Evolutionary conservation across 2,329 filamentous ascomycete species (phyloP), one percentile per base, ranked within the genome.

Genomic region (Stagonosporopsis rhizophila): DNA sequence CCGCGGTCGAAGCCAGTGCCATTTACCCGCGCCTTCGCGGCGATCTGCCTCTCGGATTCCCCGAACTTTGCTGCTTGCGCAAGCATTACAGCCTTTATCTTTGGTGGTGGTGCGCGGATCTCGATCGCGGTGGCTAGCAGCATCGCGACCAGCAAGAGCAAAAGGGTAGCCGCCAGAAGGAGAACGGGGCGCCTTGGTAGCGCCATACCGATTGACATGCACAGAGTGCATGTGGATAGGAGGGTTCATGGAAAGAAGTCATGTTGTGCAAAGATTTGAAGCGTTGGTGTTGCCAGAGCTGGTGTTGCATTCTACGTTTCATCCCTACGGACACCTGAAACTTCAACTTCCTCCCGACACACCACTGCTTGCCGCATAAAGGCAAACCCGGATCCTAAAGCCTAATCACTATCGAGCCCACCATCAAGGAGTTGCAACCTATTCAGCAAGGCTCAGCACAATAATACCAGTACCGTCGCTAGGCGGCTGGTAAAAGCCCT

Each of bases 121-220:
- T 74, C 64, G 35, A 75, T 60, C 12, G 69, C 64, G 2, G 68
- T 66, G 20, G 64, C 62, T 7, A 75, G 55, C 7, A 69, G 69
- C 32, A 71, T 55, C 12, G 72, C 64, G 44, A 74, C 65, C 7
- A 73, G 46, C n/a, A 74, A 45, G 8, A 74, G 61, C 6, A 74
- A 51, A 8, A 61, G 50, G 0, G 68, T 62, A 1, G 70, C 71
- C 1, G 70, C 66, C 1, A 61, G 60, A 30, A 70, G 41, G 9
- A 74, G 53, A 15, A 69, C 23, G 2, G 68, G 39, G 15, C 67
- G 68, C 22, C 57, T 64, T 34, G 64, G 53, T 40, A 65, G 56
- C 37, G 59, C 57, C 68, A 72, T 72, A 23, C 6, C 22, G 20
- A n/a, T n/a, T n/a, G n/a, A n/a, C n/a, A n/a, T n/a, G n/a, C n/a